Conservation (phyloP, 1,139 yeast genomes). For the Pneumocystis murina region DNA sequence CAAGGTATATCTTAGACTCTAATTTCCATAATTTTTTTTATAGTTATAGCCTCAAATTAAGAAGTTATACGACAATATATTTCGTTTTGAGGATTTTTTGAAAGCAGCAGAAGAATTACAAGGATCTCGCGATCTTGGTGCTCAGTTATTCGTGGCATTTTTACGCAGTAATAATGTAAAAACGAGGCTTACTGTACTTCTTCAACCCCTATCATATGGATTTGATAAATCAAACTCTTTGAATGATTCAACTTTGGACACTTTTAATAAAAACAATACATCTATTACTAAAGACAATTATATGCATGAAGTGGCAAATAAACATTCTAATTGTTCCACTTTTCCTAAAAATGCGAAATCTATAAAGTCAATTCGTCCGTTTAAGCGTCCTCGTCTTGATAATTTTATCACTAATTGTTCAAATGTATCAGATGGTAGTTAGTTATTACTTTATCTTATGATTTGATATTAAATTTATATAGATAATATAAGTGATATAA, state of each 20-base stretch:
- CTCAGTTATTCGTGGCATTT: slow-evolving; percentile 75
- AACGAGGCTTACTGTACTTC: slow-evolving; percentile 61
- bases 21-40: slow-evolving; percentile 15
- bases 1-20: slow-evolving; percentile 2
- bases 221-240: slow-evolving; percentile 20
- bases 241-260: not conserved
- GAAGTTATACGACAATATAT: slow-evolving; percentile 5
- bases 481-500: not conserved
- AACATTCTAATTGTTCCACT: not conserved
- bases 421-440: not conserved
- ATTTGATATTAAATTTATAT: not conserved
- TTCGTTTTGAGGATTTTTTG: slow-evolving; percentile 28
- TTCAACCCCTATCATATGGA: slow-evolving; percentile 84
- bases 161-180: slow-evolving; percentile 56
- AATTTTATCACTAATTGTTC: not conserved
- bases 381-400: not conserved
- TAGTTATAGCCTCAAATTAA: not conserved
- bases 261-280: slow-evolving; percentile 28
- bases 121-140: slow-evolving; percentile 69
- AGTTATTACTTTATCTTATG: not conserved
- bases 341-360: not conserved
- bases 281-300: slow-evolving; percentile 81
- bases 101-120: slow-evolving; percentile 30
- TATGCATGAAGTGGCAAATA: slow-evolving; percentile 20
- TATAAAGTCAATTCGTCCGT: not conserved